Evolutionary conservation across 148 eudicot genomes (phyloP), one percentile per base, ranked within the genome.

Genomic region (Polygonum aviculare): DNA sequence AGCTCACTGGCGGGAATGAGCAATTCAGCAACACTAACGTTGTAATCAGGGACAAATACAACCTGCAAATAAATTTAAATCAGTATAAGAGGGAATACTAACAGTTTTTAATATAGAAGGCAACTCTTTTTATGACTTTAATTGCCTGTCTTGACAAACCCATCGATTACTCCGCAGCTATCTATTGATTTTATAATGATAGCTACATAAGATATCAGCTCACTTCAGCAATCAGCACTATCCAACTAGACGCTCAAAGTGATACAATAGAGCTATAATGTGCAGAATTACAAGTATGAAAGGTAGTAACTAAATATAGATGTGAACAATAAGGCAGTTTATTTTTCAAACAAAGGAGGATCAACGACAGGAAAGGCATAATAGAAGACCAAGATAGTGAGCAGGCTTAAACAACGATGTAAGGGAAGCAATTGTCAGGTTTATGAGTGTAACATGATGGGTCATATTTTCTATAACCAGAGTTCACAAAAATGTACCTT

Each of bases 1-100:
- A 94, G 96, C 83, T 94, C 98, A 80, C 93, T 94, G 54, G 93
- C 93, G 76, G 98, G 98, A 78, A 94, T 94, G 57, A 94, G 88
- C 82, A 84, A 81, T 82, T 94, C 98, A 77, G 98, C 98, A 72
- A 90, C 98, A 85, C 92, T 90, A 69, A 94, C 98, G 80, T 94
- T 94, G 87, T 92, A 94, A 85, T 94, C 98, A 22, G 98, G 98
- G 75, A 94, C 96, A 85, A 94, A 92, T 39, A 92, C 80, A 72
- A 94, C 98, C 98, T 94, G 77, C 52, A 80, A 52, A 76, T 21
- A 69, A 78, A 50, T 76, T 48, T 1, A 75, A 74, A 70, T 35
- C 6, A 39, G 3, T 39, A 39, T 39, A 39, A 39, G 7, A 39
- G 41, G 7, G 41, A 39, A 39, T 39, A 39, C n/a, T 15, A 16